These are phyloP conservation scores for Metarhizium humberi DNA, from an alignment of 2,329 filamentous ascomycete species.

Conservation along the genomic window DNA sequence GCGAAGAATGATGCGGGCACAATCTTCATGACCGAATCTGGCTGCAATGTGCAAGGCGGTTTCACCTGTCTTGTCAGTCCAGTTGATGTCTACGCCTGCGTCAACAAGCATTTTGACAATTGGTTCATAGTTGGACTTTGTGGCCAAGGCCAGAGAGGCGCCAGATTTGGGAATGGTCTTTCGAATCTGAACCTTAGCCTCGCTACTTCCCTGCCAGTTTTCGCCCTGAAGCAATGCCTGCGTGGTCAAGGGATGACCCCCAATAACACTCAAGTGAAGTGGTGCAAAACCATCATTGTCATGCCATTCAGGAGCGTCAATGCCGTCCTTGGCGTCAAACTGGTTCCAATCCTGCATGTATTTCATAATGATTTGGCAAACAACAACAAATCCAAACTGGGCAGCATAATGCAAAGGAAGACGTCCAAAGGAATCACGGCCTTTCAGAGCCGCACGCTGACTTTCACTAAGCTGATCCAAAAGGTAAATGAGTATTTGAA, in stretches of 20 bases:
- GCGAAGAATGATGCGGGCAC: slow-evolving; percentile 65
- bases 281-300: slow-evolving; percentile 87
- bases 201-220: slow-evolving; percentile 58
- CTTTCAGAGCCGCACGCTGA: slow-evolving; percentile 59
- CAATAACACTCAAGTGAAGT: slow-evolving; percentile 84
- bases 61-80: slow-evolving; percentile 82
- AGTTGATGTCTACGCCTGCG: slow-evolving; percentile 87
- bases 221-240: slow-evolving; percentile 72
- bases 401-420: slow-evolving; percentile 88
- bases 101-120: slow-evolving; percentile 85
- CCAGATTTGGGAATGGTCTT: slow-evolving; percentile 73
- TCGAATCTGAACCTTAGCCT: slow-evolving; percentile 54
- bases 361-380: slow-evolving; percentile 79
- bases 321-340: slow-evolving; percentile 75
- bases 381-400: slow-evolving; percentile 87
- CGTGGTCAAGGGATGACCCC: slow-evolving; percentile 81
- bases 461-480: slow-evolving; percentile 58
- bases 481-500: slow-evolving; percentile 53
- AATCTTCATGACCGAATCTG: slow-evolving; percentile 75
- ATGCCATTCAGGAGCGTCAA: slow-evolving; percentile 83
- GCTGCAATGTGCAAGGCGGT: slow-evolving; percentile 88
- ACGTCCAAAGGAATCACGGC: slow-evolving; percentile 70
- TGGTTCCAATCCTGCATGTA: slow-evolving; percentile 85
- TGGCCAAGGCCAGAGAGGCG: slow-evolving; percentile 78
- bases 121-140: slow-evolving; percentile 73